phyloP scores from a whole-genome alignment of 495 filamentous ascomycete species.

The Penicillium turbatum region DNA sequence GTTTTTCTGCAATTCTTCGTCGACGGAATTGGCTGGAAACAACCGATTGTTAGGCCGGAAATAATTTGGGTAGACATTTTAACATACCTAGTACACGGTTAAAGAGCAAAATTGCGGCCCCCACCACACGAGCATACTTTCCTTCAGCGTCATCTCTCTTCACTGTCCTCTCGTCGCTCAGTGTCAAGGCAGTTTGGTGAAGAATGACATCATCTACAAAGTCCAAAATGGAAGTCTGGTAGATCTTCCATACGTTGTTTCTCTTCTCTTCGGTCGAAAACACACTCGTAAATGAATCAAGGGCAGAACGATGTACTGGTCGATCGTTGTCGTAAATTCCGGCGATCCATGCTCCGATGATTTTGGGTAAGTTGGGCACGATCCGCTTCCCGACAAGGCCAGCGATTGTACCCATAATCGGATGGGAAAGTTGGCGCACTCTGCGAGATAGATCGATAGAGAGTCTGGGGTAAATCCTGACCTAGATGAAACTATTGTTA shows the following conservation, averaged over 20 bases:
- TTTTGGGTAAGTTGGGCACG: slow-evolving; percentile 66
- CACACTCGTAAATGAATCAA: slow-evolving; percentile 65
- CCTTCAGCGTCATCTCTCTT: slow-evolving; percentile 77
- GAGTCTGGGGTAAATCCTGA: slow-evolving; percentile 77
- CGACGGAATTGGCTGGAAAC: slow-evolving; percentile 37
- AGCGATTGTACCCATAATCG: slow-evolving; percentile 67
- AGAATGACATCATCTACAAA: slow-evolving; percentile 72
- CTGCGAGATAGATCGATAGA: slow-evolving; percentile 85
- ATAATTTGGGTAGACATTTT: neutral
- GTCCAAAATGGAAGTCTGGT: slow-evolving; percentile 68
- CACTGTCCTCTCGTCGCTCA: slow-evolving; percentile 83
- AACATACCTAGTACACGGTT: slow-evolving; percentile 44
- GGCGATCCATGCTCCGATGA: slow-evolving; percentile 82
- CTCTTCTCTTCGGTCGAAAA: slow-evolving; percentile 78
- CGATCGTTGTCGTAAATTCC: slow-evolving; percentile 84
- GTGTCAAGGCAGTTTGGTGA: slow-evolving; percentile 69
- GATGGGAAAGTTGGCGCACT: slow-evolving; percentile 80
- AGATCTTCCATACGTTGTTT: slow-evolving; percentile 67
- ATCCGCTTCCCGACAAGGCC: slow-evolving; percentile 72
- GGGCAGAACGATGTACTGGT: slow-evolving; percentile 64
- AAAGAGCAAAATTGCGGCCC: slow-evolving; percentile 48
- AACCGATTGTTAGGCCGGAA: neutral
- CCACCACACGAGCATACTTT: slow-evolving; percentile 78
- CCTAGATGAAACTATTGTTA: slow-evolving; percentile 43
- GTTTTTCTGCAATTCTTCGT: slow-evolving; percentile 50